Percentiles rank a stretch among this genome's conserved stretches.
These are phyloP conservation scores for Pichia exigua DNA, from an alignment of 805 yeast species.

Conservation along the genomic window DNA sequence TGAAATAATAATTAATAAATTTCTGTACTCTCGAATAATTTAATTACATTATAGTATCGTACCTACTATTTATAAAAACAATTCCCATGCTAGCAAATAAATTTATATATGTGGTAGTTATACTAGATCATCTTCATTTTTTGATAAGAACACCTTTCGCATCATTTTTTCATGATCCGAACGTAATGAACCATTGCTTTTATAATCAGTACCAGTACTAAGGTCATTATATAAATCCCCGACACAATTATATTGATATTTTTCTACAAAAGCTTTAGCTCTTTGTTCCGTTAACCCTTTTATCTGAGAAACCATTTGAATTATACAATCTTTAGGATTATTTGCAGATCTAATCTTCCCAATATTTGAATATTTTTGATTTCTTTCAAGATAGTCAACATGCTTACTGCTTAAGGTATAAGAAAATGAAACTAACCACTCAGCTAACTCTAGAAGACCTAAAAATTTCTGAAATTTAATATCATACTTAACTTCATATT, in stretches of 20 bases:
- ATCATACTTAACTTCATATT: slow-evolving; percentile 39
- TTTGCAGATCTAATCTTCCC: slow-evolving; percentile 50
- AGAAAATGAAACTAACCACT: slow-evolving; percentile 50
- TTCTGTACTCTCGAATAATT: neutral
- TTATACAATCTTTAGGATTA: slow-evolving; percentile 37
- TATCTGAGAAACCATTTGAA: slow-evolving; percentile 47
- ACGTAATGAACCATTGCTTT: slow-evolving; percentile 23
- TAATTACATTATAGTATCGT: neutral
- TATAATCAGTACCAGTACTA: neutral
- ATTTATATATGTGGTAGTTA: neutral
- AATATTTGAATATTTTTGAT: slow-evolving; percentile 46
- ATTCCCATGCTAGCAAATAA: no score
- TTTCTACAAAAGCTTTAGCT: slow-evolving; percentile 37
- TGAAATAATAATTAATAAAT: neutral
- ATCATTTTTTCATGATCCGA: slow-evolving; percentile 43
- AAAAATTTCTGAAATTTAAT: slow-evolving; percentile 45
- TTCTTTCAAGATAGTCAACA: slow-evolving; percentile 50
- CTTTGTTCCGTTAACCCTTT: slow-evolving; percentile 48
- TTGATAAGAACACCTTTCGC: slow-evolving; percentile 39
- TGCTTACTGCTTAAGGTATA: slow-evolving; percentile 45
- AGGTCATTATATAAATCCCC: slow-evolving; percentile 4
- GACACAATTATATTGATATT: slow-evolving; percentile 8
- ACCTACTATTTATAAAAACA: no score
- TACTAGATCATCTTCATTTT: slow-evolving; percentile 29
- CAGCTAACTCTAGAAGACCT: slow-evolving; percentile 37